Conservation (phyloP, 495 filamentous ascomycete species). For the Aspergillus egyptiacus region DNA sequence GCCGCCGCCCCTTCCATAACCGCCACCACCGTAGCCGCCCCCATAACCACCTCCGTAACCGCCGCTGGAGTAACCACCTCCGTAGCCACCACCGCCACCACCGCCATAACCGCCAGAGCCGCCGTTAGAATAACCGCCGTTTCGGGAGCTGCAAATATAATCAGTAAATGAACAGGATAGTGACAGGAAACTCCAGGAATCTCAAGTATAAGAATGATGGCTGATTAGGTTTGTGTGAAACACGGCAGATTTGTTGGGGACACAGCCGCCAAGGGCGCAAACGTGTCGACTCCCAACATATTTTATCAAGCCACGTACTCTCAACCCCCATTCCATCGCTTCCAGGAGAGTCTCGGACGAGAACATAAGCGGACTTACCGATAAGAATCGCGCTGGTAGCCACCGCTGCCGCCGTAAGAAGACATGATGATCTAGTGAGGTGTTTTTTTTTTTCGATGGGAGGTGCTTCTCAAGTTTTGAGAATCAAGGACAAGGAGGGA, state of each 20-base stretch:
- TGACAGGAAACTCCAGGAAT: not conserved
- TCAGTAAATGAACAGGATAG: slow-evolving; percentile 7
- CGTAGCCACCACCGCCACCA: slow-evolving; percentile 28
- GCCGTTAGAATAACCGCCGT: slow-evolving; percentile 49
- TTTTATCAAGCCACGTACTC: too few species aligned
- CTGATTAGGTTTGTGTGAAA: not conserved
- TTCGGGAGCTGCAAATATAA: slow-evolving; percentile 31
- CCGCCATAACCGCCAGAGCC: slow-evolving; percentile 32
- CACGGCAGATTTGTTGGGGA: not conserved
- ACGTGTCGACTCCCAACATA: too few species aligned
- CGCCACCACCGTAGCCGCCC: slow-evolving; percentile 42
- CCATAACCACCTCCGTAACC: too few species aligned
- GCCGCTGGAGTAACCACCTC: slow-evolving; percentile 46
- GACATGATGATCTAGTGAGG: slow-evolving; percentile 51
- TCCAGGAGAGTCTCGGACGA: too few species aligned
- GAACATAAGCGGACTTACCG: too few species aligned
- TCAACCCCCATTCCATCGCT: too few species aligned
- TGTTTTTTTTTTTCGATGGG: slow-evolving; percentile 18
- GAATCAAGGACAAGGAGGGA: slow-evolving; percentile 1
- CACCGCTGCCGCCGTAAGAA: slow-evolving; percentile 56
- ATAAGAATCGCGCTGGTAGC: slow-evolving; percentile 47
- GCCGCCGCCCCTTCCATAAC: slow-evolving; percentile 45
- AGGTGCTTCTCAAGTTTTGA: slow-evolving; percentile 1
- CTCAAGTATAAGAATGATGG: not conserved
- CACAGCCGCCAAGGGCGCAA: not conserved